Evolutionary conservation across 805 yeast genomes (phyloP).

Genomic region (Metschnikowia similis): DNA sequence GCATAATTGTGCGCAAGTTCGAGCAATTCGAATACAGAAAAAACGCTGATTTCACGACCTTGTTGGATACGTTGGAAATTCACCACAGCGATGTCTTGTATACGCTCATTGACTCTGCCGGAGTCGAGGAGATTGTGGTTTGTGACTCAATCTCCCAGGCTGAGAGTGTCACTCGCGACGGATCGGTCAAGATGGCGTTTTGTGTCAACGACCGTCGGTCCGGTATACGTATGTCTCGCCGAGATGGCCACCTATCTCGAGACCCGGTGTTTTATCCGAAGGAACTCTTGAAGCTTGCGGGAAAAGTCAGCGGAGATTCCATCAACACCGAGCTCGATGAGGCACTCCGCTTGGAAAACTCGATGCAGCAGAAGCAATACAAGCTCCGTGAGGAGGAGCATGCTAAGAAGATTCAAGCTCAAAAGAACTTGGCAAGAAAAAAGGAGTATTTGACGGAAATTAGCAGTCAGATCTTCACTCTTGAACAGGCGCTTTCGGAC

Average conservation of each 20-base stretch:
- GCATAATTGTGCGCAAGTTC: constrained; percentile 47
- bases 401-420: constrained; percentile 9
- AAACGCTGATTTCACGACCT: constrained; percentile 24
- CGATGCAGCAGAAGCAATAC: constrained; percentile 13
- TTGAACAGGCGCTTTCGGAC: constrained; percentile 40
- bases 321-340: constrained; percentile 16
- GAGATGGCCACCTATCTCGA: constrained; percentile 42
- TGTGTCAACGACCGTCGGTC: constrained; percentile 40
- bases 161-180: constrained; percentile 29
- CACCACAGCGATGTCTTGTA: constrained; percentile 52
- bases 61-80: constrained; percentile 60
- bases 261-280: constrained; percentile 50
- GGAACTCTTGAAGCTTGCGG: constrained; percentile 27
- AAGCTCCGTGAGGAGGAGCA: constrained; percentile 13
- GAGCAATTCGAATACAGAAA: constrained; percentile 54
- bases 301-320: constrained; percentile 15
- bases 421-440: constrained; percentile 7
- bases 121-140: constrained; percentile 57
- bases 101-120: constrained; percentile 58
- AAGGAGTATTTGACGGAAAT: constrained; percentile 14
- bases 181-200: constrained; percentile 36
- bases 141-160: constrained; percentile 51
- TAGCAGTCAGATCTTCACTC: constrained; percentile 24
- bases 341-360: constrained; percentile 14
- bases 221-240: constrained; percentile 36